Evolutionary conservation across 345 rosid genomes (phyloP), one percentile per base, ranked within the genome.

Genomic region (Syzygium grande): DNA sequence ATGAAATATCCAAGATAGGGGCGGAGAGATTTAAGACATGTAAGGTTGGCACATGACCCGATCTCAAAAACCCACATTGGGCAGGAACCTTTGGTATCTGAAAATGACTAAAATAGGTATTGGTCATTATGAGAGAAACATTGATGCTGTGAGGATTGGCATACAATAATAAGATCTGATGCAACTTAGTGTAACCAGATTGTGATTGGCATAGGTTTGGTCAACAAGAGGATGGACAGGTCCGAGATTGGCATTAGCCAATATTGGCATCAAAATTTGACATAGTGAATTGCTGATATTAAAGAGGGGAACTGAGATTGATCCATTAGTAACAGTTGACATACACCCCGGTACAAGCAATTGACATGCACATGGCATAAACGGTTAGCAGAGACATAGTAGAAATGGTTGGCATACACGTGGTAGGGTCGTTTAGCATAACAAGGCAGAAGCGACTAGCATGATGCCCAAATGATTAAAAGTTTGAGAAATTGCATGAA

Each of bases 111-210:
- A 9, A 34, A 73, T 34, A 9, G 23, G 46, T 9, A 19, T 19
- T 38, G 27, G 15, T 73, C 83, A 73, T n/a, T n/a, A 6, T n/a
- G 73, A 2, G 7, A 11, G 73, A 38, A 73, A 19, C 83, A 5
- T 38, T 38, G 17, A n/a, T 7, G 5, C 3, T 7, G 0, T 1
- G 2, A 61, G 73, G 8, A 38, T 73, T 0, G 0, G 0, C 1
- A 0, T 68, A 68, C 1, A 34, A 68, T 68, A 5, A 68, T 68
- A 34, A 68, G 25, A 68, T 19, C 0, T 0, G 7, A 0, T 73
- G 25, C 3, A 5, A 34, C 43, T 34, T 19, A 17, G 4, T 34
- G 7, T 73, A 0, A 11, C 21, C 1, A 19, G 7, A 19, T 38
- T 34, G 49, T 34, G 80, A 73, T 34, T 34, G 4, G 25, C 49